Base-by-base conservation (phyloP, 108 stramenopile species). In the Skeletonema potamos region DNA sequence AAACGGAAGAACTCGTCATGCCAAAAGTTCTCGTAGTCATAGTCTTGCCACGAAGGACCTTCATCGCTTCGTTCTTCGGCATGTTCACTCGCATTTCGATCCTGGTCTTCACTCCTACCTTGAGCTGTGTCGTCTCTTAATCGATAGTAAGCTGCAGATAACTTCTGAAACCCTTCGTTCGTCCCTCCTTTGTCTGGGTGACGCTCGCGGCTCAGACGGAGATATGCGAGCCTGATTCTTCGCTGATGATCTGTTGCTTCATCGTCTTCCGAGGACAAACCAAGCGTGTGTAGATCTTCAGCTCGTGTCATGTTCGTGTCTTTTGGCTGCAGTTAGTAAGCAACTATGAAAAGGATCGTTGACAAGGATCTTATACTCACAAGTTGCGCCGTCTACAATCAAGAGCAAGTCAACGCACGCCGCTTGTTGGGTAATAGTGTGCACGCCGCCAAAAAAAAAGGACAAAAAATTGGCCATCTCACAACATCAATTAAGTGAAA, bases 181-280 rank as follows among this genome's bases (percentile, higher is more conserved):
- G 92, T 91, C 24, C 94, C 94, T 12, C 94, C 94, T 81, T 93
- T 96, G 67, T 96, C 94, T 6, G 84, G 84, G 36, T 85, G 84
- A 44, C 77, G 84, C 20, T 37, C 63, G 15, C 72, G 43, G 20
- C 85, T 83, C 0, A 93, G 71, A 30, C 83, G 82, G 66, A 87
- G 83, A 77, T 90, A 95, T 12, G 94, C 92, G 69, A 92, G 91
- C 54, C 91, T 88, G 71, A 95, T 88, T 36, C 87, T 84, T 36
- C 90, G 87, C 43, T 30, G 56, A 30, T 18, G 12, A 57, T 57
- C 56, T 30, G 12, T 11, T 13, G 56, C 56, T 27, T 27, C 56
- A 30, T 57, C 11, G 56, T 57, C 56, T 12, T 27, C 56, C 56
- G 56, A 30, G 56, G 56, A 57, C 56, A 57, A 29, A 18, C 56